These are phyloP conservation scores for Cryptomeria japonica DNA, from an alignment of 75 land plant genomes.

Conservation along the genomic window DNA sequence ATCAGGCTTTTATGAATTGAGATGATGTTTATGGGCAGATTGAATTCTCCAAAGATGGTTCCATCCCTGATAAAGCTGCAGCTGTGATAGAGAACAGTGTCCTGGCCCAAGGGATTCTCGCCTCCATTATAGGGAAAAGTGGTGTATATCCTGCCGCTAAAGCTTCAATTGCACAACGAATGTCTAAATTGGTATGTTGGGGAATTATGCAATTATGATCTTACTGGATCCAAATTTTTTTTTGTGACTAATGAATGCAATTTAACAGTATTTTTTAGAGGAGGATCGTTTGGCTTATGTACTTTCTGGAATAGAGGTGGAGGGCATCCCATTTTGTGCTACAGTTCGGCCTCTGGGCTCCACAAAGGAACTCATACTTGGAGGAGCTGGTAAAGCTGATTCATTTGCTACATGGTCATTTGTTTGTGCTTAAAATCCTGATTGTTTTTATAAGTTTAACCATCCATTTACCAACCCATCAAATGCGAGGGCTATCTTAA, in stretches of 20 bases:
- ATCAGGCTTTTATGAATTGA: background rate
- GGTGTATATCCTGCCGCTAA: constrained; percentile 80
- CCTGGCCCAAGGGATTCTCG: constrained; percentile 40
- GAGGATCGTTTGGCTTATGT: background rate
- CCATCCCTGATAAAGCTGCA: constrained; percentile 24
- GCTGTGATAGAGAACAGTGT: constrained; percentile 52
- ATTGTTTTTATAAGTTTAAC: too few species aligned
- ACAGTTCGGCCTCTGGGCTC: constrained; percentile 41
- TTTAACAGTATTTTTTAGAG: background rate
- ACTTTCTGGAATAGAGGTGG: constrained; percentile 22
- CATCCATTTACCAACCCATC: too few species aligned
- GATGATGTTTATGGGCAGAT: constrained; percentile 25
- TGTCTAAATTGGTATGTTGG: constrained; percentile 14
- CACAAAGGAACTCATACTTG: constrained; percentile 39
- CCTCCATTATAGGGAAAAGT: constrained; percentile 63
- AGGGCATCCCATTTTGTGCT: constrained; percentile 33
- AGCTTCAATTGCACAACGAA: constrained; percentile 34
- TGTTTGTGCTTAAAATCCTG: too few species aligned
- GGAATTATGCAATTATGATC: background rate
- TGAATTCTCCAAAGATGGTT: constrained; percentile 44
- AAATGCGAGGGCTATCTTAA: too few species aligned
- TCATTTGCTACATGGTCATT: too few species aligned
- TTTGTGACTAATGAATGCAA: background rate
- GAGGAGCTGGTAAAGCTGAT: constrained; percentile 52
- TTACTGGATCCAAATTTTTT: background rate